These are phyloP conservation scores for Miscanthus lutarioriparius DNA, from an alignment of 176 grass and related monocot genomes.

Conservation along the genomic window DNA sequence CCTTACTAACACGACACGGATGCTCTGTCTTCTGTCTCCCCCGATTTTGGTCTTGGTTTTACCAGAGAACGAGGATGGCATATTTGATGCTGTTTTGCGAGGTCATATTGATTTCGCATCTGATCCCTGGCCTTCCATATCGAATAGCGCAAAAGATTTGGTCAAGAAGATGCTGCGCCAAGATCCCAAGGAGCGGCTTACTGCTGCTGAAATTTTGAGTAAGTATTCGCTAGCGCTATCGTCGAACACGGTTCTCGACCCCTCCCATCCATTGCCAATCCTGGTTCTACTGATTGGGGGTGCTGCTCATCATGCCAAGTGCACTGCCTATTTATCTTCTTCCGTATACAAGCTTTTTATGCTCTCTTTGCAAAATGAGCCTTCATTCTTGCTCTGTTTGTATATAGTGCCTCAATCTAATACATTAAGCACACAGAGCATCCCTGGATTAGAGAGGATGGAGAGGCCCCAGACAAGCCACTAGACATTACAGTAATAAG, in stretches of 20 bases:
- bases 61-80: slow-evolving; percentile 87
- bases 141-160: slow-evolving; percentile 64
- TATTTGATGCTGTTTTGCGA: slow-evolving; percentile 77
- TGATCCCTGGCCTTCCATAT: slow-evolving; percentile 91
- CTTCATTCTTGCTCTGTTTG: background rate
- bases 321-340: background rate
- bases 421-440: slow-evolving; percentile 61
- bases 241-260: too few relatives aligned
- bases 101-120: slow-evolving; percentile 83
- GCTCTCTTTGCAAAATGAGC: background rate
- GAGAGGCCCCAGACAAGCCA: slow-evolving; percentile 85
- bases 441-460: slow-evolving; percentile 91
- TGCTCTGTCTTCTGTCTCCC: background rate
- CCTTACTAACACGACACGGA: background rate
- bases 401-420: slow-evolving; percentile 32
- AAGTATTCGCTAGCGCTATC: too few relatives aligned
- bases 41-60: slow-evolving; percentile 13
- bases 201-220: slow-evolving; percentile 88
- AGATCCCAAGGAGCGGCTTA: slow-evolving; percentile 82
- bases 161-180: slow-evolving; percentile 83
- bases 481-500: slow-evolving; percentile 80
- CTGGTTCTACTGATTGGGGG: slow-evolving; percentile 1
- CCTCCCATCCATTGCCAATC: background rate
- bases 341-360: background rate
- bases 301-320: background rate